Evolutionary conservation across 495 filamentous ascomycete species (phyloP).

Genomic region (Trichoderma reesei): DNA sequence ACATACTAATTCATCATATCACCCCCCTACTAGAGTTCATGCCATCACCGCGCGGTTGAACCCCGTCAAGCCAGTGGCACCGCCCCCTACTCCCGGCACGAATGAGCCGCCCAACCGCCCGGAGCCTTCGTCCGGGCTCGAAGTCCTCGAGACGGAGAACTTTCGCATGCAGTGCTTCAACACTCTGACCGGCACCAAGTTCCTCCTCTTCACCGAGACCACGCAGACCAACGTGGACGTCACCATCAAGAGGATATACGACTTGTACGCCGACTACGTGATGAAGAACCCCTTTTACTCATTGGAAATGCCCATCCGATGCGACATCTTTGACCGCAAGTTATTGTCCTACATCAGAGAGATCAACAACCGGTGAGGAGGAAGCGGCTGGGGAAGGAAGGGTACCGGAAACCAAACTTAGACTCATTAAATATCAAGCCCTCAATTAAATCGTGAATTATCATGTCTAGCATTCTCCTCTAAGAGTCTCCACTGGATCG

Average conservation of each 20-base stretch:
- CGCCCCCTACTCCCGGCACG: slow-evolving; percentile 22
- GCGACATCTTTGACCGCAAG: slow-evolving; percentile 87
- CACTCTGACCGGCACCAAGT: slow-evolving; percentile 89
- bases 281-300: slow-evolving; percentile 99
- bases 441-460: slow-evolving; percentile 2
- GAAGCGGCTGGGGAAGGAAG: not conserved
- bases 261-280: slow-evolving; percentile 91
- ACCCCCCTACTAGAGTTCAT: slow-evolving; percentile 52
- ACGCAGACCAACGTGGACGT: slow-evolving; percentile 78
- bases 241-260: slow-evolving; percentile 75
- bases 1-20: not conserved
- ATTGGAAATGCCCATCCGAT: slow-evolving; percentile 92
- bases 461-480: not conserved
- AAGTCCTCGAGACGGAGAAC: slow-evolving; percentile 80
- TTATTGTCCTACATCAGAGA: slow-evolving; percentile 62
- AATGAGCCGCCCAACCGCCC: slow-evolving; percentile 33
- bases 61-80: slow-evolving; percentile 38
- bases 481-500: not conserved
- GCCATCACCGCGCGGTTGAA: slow-evolving; percentile 79
- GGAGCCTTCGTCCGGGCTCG: slow-evolving; percentile 60
- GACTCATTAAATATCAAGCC: not conserved
- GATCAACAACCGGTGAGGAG: slow-evolving; percentile 39
- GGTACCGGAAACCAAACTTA: not conserved
- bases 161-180: slow-evolving; percentile 94
- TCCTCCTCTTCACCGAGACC: slow-evolving; percentile 90